Evolutionary conservation across 1,284 basidiomycete species (phyloP).

Genomic region (Ceratobasidium theobromae): DNA sequence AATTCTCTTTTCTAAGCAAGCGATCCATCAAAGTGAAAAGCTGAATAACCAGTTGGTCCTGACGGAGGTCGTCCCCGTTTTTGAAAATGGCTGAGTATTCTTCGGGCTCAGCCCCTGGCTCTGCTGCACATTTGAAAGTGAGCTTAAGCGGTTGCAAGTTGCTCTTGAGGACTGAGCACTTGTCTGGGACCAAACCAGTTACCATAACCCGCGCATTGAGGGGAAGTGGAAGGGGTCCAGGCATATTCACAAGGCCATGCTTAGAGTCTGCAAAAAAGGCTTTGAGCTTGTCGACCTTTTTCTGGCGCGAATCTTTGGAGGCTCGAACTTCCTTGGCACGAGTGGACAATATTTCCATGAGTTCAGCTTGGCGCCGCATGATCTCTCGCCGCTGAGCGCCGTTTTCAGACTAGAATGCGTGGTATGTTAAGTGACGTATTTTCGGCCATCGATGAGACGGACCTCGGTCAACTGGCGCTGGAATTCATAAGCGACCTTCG

Average conservation of each 20-base stretch:
- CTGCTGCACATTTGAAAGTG: constrained; percentile 78
- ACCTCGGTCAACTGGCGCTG: constrained; percentile 86
- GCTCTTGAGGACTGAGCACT: constrained; percentile 96
- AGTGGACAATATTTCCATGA: constrained; percentile 80
- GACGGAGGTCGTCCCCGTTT: constrained; percentile 97
- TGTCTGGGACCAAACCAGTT: constrained; percentile 84
- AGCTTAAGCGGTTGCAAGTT: constrained; percentile 91
- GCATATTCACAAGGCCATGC: constrained; percentile 71
- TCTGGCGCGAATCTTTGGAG: constrained; percentile 90
- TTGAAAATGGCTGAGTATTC: constrained; percentile 98
- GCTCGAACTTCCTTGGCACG: constrained; percentile 84
- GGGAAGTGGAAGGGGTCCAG: constrained; percentile 77
- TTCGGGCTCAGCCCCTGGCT: constrained; percentile 42
- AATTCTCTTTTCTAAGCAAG: constrained; percentile 89
- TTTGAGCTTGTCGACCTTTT: constrained; percentile 95
- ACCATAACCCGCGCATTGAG: constrained; percentile 83
- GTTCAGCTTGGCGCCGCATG: constrained; percentile 80
- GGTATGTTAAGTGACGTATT: constrained; percentile 30
- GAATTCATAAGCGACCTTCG: constrained; percentile 84
- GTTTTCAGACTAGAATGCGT: constrained; percentile 58
- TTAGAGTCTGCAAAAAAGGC: constrained; percentile 82
- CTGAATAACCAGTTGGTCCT: constrained; percentile 97
- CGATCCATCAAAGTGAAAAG: constrained; percentile 98
- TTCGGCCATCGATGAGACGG: constrained; percentile 37
- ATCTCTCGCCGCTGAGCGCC: constrained; percentile 78